Base-by-base conservation (phyloP, 1,284 basidiomycete genomes). In the Caloboletus firmus region DNA sequence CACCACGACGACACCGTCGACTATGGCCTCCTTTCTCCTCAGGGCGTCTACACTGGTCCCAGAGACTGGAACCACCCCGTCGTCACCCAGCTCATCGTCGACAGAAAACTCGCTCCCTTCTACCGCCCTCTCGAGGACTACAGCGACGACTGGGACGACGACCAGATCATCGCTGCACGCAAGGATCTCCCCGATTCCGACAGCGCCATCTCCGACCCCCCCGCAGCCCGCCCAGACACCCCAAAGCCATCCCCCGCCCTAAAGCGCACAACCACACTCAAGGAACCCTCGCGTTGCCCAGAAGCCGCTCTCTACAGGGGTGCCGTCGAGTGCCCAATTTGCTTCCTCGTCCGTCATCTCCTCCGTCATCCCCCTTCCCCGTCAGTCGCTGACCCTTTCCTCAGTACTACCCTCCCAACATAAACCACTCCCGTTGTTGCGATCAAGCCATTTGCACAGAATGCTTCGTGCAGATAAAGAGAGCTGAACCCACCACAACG, bases 391-490 rank as follows among this genome's bases (percentile, higher is more conserved):
- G 50, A 70, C 67, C 60, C 66, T 62, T 57, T 63, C 52, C 49
- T 34, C 64, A 93, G 87, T 95, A 95, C 73, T 98, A 97, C 69
- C 95, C 95, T 32, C 81, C 89, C 28, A 95, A 96, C 70, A 96
- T 98, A 74, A 98, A 99, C 72, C 89, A 87, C 60, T 97, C 95
- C 22, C 84, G 96, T 67, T 99, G 96, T 74, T 99, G 96, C 71
- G 93, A 95, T 76, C 96, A 99, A 67, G 90, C 93, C 30, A 95
- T 99, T 64, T 99, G 96, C 72, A 98, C 96, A 32, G 96, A 99
- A 74, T 99, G 96, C 71, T 99, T 99, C 68, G 95, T 98, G 17
- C 95, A 98, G 76, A 98, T 99, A 76, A 98, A 98, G 76, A 89
- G 96, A 51, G 84, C 82, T 46, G 97, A 99, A 64, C 94, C 96